Base-by-base conservation (phyloP, 2,329 filamentous ascomycete species). In the Ascochyta rabiei region DNA sequence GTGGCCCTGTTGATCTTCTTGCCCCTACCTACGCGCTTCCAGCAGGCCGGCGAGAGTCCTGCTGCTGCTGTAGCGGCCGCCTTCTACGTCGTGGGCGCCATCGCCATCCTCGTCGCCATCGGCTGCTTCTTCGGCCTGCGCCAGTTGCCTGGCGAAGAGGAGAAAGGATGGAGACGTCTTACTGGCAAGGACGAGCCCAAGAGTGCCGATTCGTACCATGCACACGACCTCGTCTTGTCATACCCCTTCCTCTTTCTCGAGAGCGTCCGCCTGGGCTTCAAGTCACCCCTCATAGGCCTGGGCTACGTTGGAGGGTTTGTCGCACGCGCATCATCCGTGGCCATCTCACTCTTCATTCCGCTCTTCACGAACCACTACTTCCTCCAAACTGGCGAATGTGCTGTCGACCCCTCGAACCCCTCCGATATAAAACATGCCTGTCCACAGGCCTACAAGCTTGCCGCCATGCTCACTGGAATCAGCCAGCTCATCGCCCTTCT, bases 281-380 rank as follows among this genome's bases (percentile, higher is more conserved):
- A 80, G 8, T 90, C 96, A 70, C 82, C 86, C 9, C 85, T 89
- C 63, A 96, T 99, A 58, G 88, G 86, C 16, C 82, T 98, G 0
- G 93, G 90, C 24, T 99, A 98, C 69, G 79, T 98, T 0, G 95
- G 93, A 59, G 95, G 95, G 1, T 97, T 98, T 67, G 93, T 99
- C 2, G 93, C 93, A 9, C 87, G 95, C 51, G 93, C 95, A 7
- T 97, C 93, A 0, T 96, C 92, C 0, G 95, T 99, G 5, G 93
- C 90, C 47, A 96, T 99, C 61, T 96, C 91, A 0, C 84, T 98
- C 6, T 99, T 98, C 77, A 89, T 99, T 48, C 95, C 95, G 0
- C 83, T 99, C 2, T 96, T 90, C 70, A 86, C 97, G 66, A 98
- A 98, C 72, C 88, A 91, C 21, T 96, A 91, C 75, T 98, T 93